phyloP scores from a whole-genome alignment of 2,329 filamentous ascomycete species.

The Nannizziopsis barbatae region DNA sequence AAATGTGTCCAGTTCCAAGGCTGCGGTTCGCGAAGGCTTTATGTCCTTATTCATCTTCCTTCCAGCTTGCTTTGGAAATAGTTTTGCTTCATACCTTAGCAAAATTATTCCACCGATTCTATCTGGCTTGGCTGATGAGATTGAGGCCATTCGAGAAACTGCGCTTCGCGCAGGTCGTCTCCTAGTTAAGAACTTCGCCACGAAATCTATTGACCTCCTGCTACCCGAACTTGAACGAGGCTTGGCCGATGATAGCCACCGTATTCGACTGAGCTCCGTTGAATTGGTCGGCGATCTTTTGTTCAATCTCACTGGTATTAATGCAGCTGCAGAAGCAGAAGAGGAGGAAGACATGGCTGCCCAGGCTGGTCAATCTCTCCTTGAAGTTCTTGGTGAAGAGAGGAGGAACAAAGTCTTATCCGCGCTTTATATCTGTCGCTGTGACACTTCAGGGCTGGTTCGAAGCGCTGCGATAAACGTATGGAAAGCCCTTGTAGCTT shows the following conservation, averaged over 20 bases:
- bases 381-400: conserved; percentile 88
- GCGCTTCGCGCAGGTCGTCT: conserved; percentile 84
- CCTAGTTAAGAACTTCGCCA: conserved; percentile 96
- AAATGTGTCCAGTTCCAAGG: conserved; percentile 83
- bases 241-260: conserved; percentile 92
- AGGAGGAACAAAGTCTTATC: conserved; percentile 95
- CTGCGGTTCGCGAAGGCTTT: conserved; percentile 90
- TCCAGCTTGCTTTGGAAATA: conserved; percentile 97
- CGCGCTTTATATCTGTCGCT: conserved; percentile 93
- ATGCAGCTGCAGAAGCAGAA: conserved; percentile 61
- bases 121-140: conserved; percentile 83
- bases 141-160: conserved; percentile 95
- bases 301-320: conserved; percentile 95
- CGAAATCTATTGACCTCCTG: conserved; percentile 83
- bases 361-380: conserved; percentile 83
- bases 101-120: conserved; percentile 94
- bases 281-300: conserved; percentile 92
- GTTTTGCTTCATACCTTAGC: conserved; percentile 89
- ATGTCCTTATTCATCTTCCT: conserved; percentile 99
- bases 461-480: conserved; percentile 81
- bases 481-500: conserved; percentile 94
- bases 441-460: conserved; percentile 87
- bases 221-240: conserved; percentile 91
- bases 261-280: conserved; percentile 95
- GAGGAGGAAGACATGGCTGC: conserved; percentile 66